These are phyloP conservation scores for Pterocarpus macrocarpus DNA, from an alignment of 306 rosid species.

Conservation along the genomic window DNA sequence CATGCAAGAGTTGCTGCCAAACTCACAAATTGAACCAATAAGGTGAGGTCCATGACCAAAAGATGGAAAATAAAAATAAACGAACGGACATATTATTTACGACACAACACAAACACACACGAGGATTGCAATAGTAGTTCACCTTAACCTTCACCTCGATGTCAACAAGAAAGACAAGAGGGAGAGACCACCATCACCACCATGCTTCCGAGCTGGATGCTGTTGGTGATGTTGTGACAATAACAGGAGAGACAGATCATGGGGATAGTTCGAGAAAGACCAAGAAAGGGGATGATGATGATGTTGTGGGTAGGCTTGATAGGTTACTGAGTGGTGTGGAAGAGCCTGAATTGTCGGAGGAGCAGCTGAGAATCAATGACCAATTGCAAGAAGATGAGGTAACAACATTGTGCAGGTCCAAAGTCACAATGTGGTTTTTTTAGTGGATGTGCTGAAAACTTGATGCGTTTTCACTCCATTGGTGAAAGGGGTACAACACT, in stretches of 20 bases:
- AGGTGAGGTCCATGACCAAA: no score
- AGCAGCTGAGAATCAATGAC: slow-evolving; percentile 70
- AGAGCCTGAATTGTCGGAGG: slow-evolving; percentile 67
- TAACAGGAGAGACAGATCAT: slow-evolving; percentile 10
- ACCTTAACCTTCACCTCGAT: not conserved
- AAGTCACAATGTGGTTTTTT: not conserved
- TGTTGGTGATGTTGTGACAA: not conserved
- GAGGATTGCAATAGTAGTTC: no score
- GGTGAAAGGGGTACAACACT: not conserved
- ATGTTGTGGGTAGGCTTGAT: slow-evolving; percentile 56
- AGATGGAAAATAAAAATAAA: no score
- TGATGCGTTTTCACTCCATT: no score
- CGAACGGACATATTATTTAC: no score
- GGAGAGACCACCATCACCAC: not conserved
- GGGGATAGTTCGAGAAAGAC: slow-evolving; percentile 45
- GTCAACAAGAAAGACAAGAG: not conserved
- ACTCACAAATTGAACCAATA: no score
- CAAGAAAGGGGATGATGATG: slow-evolving; percentile 37
- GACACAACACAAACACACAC: no score
- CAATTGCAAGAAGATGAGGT: slow-evolving; percentile 93
- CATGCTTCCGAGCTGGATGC: not conserved
- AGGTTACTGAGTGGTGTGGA: slow-evolving; percentile 46
- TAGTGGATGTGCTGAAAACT: no score
- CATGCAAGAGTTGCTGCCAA: no score
- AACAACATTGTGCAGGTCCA: not conserved